These are phyloP conservation scores for Wickerhamomyces bisporus DNA, from an alignment of 805 yeast genomes.

Conservation along the genomic window DNA sequence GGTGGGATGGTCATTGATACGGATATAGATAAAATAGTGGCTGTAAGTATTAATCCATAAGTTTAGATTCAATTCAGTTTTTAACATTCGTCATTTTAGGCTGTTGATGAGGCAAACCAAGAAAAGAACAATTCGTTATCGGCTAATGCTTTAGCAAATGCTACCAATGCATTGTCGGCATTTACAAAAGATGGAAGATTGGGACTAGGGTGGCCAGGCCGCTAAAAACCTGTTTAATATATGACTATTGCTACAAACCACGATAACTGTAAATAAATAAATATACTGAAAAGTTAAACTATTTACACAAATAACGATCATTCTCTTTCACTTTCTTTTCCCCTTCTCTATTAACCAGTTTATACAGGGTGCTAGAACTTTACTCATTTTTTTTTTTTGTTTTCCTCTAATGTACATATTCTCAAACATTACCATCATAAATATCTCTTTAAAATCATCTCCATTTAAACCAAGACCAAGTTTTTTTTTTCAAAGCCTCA, in stretches of 20 bases:
- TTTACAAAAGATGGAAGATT: slow-evolving; percentile 24
- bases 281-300: neutral
- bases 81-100: slow-evolving; percentile 22
- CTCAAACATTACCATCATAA: too few relatives aligned
- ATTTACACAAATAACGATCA: too few relatives aligned
- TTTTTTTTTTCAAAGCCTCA: slow-evolving; percentile 24
- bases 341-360: too few relatives aligned
- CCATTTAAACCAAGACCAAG: slow-evolving; percentile 32
- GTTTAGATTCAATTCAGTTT: neutral
- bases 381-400: too few relatives aligned
- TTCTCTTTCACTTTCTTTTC: too few relatives aligned
- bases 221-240: slow-evolving; percentile 5
- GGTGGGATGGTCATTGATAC: slow-evolving; percentile 99
- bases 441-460: too few relatives aligned
- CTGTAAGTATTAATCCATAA: slow-evolving; percentile 23
- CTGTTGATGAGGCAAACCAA: slow-evolving; percentile 61
- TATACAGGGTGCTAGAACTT: too few relatives aligned
- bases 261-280: neutral
- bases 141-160: slow-evolving; percentile 27
- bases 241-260: too few relatives aligned
- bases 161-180: slow-evolving; percentile 23
- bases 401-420: too few relatives aligned
- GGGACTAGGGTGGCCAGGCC: slow-evolving; percentile 24
- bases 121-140: slow-evolving; percentile 19
- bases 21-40: slow-evolving; percentile 72